Conservation (phyloP, 371 early-diverging fungal genomes). For the Sporodiniella umbellata region DNA sequence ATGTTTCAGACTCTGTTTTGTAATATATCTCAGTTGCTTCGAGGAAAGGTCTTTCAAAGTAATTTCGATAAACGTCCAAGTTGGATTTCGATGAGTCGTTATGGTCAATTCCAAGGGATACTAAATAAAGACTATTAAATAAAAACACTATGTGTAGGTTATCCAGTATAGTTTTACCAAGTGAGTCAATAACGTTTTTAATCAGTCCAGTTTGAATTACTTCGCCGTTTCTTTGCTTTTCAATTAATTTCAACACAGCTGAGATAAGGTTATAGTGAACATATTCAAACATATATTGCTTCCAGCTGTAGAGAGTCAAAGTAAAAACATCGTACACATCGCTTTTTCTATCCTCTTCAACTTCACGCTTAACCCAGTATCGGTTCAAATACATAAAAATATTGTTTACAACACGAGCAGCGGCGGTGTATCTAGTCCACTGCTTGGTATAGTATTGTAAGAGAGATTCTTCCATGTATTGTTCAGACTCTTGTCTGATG, state of each 20-base stretch:
- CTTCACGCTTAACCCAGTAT: slow-evolving; percentile 95
- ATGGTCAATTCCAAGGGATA: slow-evolving; percentile 81
- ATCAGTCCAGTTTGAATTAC: slow-evolving; percentile 83
- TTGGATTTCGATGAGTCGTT: slow-evolving; percentile 76
- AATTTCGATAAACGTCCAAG: slow-evolving; percentile 81
- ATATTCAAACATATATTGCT: slow-evolving; percentile 77
- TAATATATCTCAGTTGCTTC: slow-evolving; percentile 82
- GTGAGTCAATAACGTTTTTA: slow-evolving; percentile 87
- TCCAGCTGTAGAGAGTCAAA: slow-evolving; percentile 84
- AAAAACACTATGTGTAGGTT: neutral
- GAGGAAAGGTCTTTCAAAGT: slow-evolving; percentile 82
- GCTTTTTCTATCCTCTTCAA: slow-evolving; percentile 86
- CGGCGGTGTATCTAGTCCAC: slow-evolving; percentile 87
- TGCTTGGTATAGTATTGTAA: slow-evolving; percentile 84
- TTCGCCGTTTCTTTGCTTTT: slow-evolving; percentile 87
- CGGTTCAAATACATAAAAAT: slow-evolving; percentile 94
- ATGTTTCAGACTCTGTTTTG: slow-evolving; percentile 79
- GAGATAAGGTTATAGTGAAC: slow-evolving; percentile 77
- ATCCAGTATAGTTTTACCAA: slow-evolving; percentile 62
- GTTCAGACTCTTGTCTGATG: slow-evolving; percentile 56
- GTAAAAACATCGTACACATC: slow-evolving; percentile 93
- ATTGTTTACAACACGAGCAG: slow-evolving; percentile 83
- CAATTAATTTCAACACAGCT: slow-evolving; percentile 80
- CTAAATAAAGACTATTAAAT: slow-evolving; percentile 29
- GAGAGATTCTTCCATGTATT: slow-evolving; percentile 74